Base-by-base conservation (phyloP, 1,139 yeast species). In the Hyphopichia fennica region DNA sequence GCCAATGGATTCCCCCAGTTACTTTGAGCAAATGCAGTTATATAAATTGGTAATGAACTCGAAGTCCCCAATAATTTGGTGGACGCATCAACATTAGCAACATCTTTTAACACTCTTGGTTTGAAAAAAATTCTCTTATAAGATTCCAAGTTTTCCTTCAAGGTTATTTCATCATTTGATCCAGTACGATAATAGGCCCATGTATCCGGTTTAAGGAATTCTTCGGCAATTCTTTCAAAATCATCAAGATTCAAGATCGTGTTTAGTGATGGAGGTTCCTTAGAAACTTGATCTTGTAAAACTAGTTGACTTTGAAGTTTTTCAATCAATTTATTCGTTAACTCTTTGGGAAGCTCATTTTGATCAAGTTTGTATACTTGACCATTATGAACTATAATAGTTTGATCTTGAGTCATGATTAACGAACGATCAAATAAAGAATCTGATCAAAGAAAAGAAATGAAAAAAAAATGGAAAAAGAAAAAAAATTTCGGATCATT, bases 171-270 rank as follows among this genome's bases (percentile, higher is more conserved):
- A 60, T 87, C 95, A 57, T 87, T 95, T 9, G 90, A 75, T 13
- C 89, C 96, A 34, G 88, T 80, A 2, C 89, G 81, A 59, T 85
- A 87, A 62, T 87, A 87, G 7, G 87, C 87, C 87, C 93, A 84
- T 0, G 88, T 91, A 9, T 65, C 86, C 63, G 37, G 84, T 80
- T 47, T 15, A 4, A 37, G 16, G 8, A 30, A 15, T 15, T 77
- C 74, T 37, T 84, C 72, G 1, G 95, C 95, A 37, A 87, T 76
- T 47, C 75, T 72, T 58, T 87, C 95, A 52, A 87, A 86, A 57
- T 84, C 90, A 44, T 78, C 72, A 45, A 82, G 50, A 52, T 82
- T 84, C 61, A 75, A 77, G 48, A 82, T 70, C 48, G 75, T 75
- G 3, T 72, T 63, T 30, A 84, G 53, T 3, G 78, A 4, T n/a